Evolutionary conservation across 148 eudicot species (phyloP).

Genomic region (Spergularia marina): DNA sequence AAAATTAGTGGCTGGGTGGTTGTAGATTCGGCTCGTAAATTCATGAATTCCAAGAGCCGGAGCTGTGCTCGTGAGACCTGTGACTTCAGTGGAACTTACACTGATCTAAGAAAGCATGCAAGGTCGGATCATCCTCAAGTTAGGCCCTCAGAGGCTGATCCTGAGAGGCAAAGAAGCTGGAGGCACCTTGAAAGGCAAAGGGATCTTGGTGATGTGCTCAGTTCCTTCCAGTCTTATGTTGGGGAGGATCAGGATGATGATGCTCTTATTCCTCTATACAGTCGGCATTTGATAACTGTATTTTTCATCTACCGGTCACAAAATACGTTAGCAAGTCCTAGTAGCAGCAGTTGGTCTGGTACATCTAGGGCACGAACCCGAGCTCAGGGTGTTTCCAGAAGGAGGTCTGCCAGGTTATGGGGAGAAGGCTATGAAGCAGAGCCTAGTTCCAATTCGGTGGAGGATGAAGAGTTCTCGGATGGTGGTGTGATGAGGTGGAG

Average conservation of each 20-base stretch:
- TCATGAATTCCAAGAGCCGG: conserved; percentile 74
- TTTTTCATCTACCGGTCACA: conserved; percentile 57
- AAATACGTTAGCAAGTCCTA: conserved; percentile 41
- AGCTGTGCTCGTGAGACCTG: conserved; percentile 88
- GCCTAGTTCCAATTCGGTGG: conserved; percentile 40
- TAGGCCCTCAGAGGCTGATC: conserved; percentile 77
- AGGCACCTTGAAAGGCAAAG: conserved; percentile 79
- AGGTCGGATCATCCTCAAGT: conserved; percentile 68
- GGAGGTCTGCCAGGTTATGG: conserved; percentile 65
- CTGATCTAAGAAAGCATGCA: conserved; percentile 85
- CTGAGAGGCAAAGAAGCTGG: conserved; percentile 76
- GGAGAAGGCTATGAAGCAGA: conserved; percentile 64
- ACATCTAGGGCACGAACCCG: conserved; percentile 53
- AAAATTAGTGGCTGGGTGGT: conserved; percentile 71
- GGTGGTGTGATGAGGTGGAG: conserved; percentile 41
- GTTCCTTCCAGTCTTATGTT: conserved; percentile 67
- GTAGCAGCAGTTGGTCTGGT: conserved; percentile 61
- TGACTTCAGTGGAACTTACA: conserved; percentile 66
- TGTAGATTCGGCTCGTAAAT: conserved; percentile 69
- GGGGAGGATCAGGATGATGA: conserved; percentile 57
- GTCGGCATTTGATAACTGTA: conserved; percentile 58
- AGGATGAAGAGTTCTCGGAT: conserved; percentile 53
- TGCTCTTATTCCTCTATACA: conserved; percentile 44
- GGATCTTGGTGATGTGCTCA: conserved; percentile 76
- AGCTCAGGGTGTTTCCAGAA: conserved; percentile 45